A percentile compares a stretch with the other conserved stretches of the same genome.
These are phyloP conservation scores for Eimeria acervulina DNA, from an alignment of 169 alveolate species.

Conservation along the genomic window DNA sequence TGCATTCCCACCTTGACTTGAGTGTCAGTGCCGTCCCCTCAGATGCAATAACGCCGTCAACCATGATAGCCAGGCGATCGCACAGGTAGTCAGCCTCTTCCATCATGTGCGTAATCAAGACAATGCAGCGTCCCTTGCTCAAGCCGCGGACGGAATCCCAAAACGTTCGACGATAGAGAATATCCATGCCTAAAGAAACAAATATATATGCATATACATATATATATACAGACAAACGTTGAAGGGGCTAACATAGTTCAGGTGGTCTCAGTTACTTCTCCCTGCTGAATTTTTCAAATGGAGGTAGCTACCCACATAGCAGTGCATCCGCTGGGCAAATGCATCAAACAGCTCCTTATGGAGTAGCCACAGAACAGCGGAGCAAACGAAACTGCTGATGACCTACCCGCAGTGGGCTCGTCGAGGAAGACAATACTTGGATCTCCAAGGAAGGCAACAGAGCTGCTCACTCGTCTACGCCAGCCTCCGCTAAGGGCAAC, in stretches of 20 bases:
- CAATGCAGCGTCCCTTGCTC: conserved; percentile 81
- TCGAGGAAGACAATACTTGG: conserved; percentile 89
- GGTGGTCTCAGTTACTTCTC: neutral
- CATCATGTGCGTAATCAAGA: conserved; percentile 92
- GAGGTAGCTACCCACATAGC: neutral
- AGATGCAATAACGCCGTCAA: conserved; percentile 91
- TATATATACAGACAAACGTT: neutral
- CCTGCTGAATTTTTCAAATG: neutral
- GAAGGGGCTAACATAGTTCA: neutral
- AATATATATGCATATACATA: neutral
- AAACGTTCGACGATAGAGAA: conserved; percentile 90
- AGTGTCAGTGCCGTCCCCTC: conserved; percentile 90
- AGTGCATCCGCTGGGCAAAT: neutral
- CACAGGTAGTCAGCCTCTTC: conserved; percentile 93
- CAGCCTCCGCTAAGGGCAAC: conserved; percentile 64
- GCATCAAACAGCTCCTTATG: neutral
- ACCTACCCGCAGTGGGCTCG: conserved; percentile 65
- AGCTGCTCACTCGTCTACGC: conserved; percentile 69
- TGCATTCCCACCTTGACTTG: conserved; percentile 86
- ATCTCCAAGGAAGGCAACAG: conserved; percentile 92
- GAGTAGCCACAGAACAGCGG: neutral
- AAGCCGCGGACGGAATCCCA: conserved; percentile 86
- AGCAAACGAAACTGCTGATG: neutral
- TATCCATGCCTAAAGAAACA: conserved; percentile 94
- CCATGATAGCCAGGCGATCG: conserved; percentile 88